Evolutionary conservation across 441 rosid species (phyloP), one percentile per base, ranked within the genome.

Genomic region (Geranium incanum): DNA sequence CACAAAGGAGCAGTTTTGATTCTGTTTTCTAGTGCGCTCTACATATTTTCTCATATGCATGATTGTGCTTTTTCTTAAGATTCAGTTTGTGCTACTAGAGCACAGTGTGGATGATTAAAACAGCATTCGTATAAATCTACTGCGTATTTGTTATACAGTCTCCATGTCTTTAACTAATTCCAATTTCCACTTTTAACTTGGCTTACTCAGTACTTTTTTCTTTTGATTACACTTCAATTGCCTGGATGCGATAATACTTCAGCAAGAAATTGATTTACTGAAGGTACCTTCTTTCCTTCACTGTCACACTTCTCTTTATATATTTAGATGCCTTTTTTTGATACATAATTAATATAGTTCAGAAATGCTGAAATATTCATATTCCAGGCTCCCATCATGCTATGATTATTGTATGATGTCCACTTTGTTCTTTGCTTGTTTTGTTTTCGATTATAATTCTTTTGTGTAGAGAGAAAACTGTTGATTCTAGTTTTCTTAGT

Each of bases 211-310:
- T 38, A 38, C 41, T 38, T 38, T 38, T 38, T 38, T 28, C 33
- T 28, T 28, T 28, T 28, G 33, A 28, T 28, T 28, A 28, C 33
- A 28, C 33, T 28, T 72, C 33, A 65, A 70, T 75, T 64, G 65
- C 75, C 62, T 82, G 87, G 77, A 63, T 71, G 68, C 16, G 1
- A 72, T 64, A 55, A 66, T 75, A 57, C 72, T 80, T 77, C 92
- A 95, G 99, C 99, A 89, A 95, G 99, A 95, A 82, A 95, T 95
- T 78, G 99, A 95, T 84, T 79, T 95, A 74, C 78, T 95, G 78
- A 95, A 95, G 99, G 99, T 95, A 86, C 43, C 64, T 75, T 62
- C 75, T 79, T 23, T 28, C 68, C 41, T 68, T 39, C 15, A 57
- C 37, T 38, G 41, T 6, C 41, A 38, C 41, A 38, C 5, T 38